Base-by-base conservation (phyloP, 2,329 filamentous ascomycete genomes). In the Sordariomycetes sp. region DNA sequence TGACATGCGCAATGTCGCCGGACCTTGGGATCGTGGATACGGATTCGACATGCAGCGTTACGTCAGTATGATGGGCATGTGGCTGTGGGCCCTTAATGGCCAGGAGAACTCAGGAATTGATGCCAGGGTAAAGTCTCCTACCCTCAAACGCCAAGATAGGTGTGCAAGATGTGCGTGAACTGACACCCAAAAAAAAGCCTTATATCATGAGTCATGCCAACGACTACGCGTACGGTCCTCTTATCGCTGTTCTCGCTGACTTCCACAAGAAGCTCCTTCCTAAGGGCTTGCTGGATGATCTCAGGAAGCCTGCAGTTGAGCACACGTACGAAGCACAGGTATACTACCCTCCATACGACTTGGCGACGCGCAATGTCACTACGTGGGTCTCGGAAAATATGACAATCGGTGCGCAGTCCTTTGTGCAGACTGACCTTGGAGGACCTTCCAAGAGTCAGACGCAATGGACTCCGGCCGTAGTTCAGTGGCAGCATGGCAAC, bases 1-100 rank as follows among this genome's bases (percentile, higher is more conserved):
- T 1, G 61, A 65, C 3, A 50, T 80, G 53, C 69, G 64, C 42
- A 80, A 79, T 39, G 62, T 79, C 31, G 75, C 75, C 3, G 76
- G 75, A 0, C 76, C 76, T 0, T 80, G 75, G 75, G 76, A 80
- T 48, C 66, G 76, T 1, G 59, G 66, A 0, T 80, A 80, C 40
- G 74, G 74, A 1, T 79, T 68, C 37, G 74, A 80, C 39, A 77
- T 79, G 74, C 77, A 75, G 35, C 56, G 64, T 6, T 79, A 79
- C 43, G 48, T 78, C 5, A 69, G 69, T 33, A 61, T 79, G 32
- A 65, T 79, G 48, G 67, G 68, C 0, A 48, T 73, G 11, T 73
- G 73, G 53, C 62, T 79, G 40, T 79, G 74, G 75, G 64, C 68
- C 0, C 39, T 76, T 4, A 57, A 73, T 6, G 72, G 72, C 8